Percentiles rank a stretch among this genome's conserved stretches.
These are phyloP conservation scores for Phytophthora hybrid DNA, from an alignment of 352 stramenopile species.

Conservation along the genomic window DNA sequence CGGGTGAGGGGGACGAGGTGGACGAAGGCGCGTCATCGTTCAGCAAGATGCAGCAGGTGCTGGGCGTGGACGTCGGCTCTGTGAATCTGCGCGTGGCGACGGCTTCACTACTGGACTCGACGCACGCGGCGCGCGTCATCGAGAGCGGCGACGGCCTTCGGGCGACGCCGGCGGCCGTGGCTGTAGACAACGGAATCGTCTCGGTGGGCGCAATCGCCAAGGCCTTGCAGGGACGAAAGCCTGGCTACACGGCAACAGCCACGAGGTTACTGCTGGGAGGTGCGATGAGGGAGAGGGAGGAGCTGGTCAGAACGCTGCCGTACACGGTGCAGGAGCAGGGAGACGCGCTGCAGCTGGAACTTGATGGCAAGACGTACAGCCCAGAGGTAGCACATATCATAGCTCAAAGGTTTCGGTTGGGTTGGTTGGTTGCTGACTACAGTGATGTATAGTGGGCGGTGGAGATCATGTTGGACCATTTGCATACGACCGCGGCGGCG, in stretches of 20 bases:
- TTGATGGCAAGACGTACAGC: constrained; percentile 69
- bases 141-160: constrained; percentile 67
- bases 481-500: constrained; percentile 52
- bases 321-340: constrained; percentile 44
- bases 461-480: constrained; percentile 68
- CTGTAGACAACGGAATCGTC: constrained; percentile 65
- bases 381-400: constrained; percentile 46
- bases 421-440: constrained; percentile 1
- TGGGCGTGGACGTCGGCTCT: constrained; percentile 69
- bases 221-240: constrained; percentile 62
- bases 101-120: constrained; percentile 37
- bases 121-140: constrained; percentile 48
- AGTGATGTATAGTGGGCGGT: constrained; percentile 53
- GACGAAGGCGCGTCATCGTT: constrained; percentile 23
- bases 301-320: constrained; percentile 51
- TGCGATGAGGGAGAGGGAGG: constrained; percentile 26
- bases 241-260: constrained; percentile 59
- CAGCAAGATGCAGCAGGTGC: constrained; percentile 47
- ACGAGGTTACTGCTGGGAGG: constrained; percentile 59
- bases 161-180: constrained; percentile 62
- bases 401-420: neutral
- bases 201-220: constrained; percentile 61
- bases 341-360: constrained; percentile 41
- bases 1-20: constrained; percentile 50
- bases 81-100: constrained; percentile 59